Percentiles rank a stretch among this genome's conserved stretches.
Conservation (phyloP, 2,329 filamentous ascomycete genomes). For the Gremmenia infestans region DNA sequence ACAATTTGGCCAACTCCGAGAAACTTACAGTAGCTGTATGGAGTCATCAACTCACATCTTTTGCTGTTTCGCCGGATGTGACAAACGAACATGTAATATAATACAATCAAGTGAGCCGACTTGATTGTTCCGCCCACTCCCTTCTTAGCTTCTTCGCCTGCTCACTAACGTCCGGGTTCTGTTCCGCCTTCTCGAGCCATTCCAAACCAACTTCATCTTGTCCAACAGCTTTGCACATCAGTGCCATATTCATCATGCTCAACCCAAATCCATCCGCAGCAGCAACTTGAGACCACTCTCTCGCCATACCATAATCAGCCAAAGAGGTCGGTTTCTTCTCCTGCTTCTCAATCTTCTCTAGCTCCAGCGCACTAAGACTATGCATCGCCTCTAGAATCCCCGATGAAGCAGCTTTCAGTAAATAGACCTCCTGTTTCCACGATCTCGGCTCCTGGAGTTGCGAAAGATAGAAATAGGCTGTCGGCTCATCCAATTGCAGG, state of each 20-base stretch:
- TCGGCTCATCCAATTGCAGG: slow-evolving; percentile 26
- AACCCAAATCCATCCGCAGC: slow-evolving; percentile 23
- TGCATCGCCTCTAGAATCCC: slow-evolving; percentile 29
- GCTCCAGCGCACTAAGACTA: slow-evolving; percentile 26
- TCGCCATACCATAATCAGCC: slow-evolving; percentile 25
- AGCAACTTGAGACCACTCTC: slow-evolving; percentile 28
- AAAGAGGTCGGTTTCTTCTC: slow-evolving; percentile 6
- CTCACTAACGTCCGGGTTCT: slow-evolving; percentile 6
- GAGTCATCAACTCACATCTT: no score
- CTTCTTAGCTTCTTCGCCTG: slow-evolving; percentile 1
- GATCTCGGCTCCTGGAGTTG: slow-evolving; percentile 15
- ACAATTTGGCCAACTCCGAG: no score
- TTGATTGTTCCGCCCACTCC: neutral
- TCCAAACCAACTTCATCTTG: neutral
- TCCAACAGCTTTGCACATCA: slow-evolving; percentile 23
- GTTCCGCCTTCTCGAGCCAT: slow-evolving; percentile 5
- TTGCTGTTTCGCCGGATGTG: no score
- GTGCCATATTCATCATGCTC: slow-evolving; percentile 28
- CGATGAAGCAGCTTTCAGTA: slow-evolving; percentile 28
- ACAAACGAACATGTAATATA: no score
- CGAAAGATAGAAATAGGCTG: slow-evolving; percentile 29
- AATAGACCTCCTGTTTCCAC: slow-evolving; percentile 19
- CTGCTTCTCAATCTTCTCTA: slow-evolving; percentile 13
- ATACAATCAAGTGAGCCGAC: no score
- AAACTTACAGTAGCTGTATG: no score